These are phyloP conservation scores for Solanum etuberosum DNA, from an alignment of 257 asterid species.

Conservation along the genomic window DNA sequence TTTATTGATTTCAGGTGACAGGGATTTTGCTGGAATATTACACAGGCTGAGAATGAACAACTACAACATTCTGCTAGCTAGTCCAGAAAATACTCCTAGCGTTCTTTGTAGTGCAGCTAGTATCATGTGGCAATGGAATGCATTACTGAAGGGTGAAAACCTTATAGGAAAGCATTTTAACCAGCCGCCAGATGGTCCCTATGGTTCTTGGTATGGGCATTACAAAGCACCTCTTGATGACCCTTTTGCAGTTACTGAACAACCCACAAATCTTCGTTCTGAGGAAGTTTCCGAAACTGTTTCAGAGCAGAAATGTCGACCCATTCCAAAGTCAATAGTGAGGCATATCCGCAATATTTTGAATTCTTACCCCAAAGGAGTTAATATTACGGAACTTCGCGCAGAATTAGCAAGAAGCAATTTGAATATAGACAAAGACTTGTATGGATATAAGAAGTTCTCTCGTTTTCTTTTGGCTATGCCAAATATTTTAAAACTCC, in stretches of 20 bases:
- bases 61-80: conserved; percentile 76
- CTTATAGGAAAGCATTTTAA: conserved; percentile 71
- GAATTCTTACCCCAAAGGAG: conserved; percentile 50
- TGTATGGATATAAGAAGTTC: conserved; percentile 65
- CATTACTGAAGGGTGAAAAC: conserved; percentile 64
- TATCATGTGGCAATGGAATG: conserved; percentile 90
- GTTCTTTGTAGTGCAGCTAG: conserved; percentile 89
- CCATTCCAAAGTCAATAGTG: conserved; percentile 51
- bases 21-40: conserved; percentile 71
- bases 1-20: conserved; percentile 74
- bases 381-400: conserved; percentile 46
- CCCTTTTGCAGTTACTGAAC: conserved; percentile 48
- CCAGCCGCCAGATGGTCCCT: conserved; percentile 94
- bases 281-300: conserved; percentile 27
- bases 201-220: conserved; percentile 84
- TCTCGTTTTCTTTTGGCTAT: conserved; percentile 65
- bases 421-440: conserved; percentile 41
- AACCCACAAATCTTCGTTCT: conserved; percentile 14
- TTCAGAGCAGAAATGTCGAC: conserved; percentile 33
- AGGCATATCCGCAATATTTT: conserved; percentile 39
- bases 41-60: conserved; percentile 85
- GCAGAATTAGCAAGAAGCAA: conserved; percentile 34
- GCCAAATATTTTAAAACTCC: conserved; percentile 56
- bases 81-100: conserved; percentile 46
- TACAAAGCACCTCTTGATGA: conserved; percentile 62